These are phyloP conservation scores for Eucalyptus cloeziana DNA, from an alignment of 345 rosid genomes.

Conservation along the genomic window DNA sequence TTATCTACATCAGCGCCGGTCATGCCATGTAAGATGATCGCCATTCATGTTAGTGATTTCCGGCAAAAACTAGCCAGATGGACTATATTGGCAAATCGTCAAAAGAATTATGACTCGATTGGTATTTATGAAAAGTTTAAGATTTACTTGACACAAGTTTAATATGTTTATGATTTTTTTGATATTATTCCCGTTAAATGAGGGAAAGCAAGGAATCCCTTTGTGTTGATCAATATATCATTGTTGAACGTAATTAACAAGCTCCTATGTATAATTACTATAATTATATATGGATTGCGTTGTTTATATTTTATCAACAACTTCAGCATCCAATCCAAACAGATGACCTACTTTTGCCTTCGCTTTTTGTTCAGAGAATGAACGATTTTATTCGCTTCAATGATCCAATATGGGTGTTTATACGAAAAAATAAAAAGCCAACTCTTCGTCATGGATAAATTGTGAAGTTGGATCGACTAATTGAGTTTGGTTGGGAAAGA, in stretches of 20 bases:
- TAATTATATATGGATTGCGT: neutral
- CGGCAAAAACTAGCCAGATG: rapidly evolving
- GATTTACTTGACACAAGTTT: neutral
- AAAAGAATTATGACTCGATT: neutral
- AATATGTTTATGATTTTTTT: too few relatives aligned
- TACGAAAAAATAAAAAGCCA: neutral
- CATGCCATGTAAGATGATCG: neutral
- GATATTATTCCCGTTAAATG: neutral
- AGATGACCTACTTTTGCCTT: neutral
- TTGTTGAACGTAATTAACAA: neutral
- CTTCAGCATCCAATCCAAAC: neutral
- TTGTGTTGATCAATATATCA: neutral
- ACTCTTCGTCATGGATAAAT: neutral
- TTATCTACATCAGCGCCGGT: rapidly evolving
- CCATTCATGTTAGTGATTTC: rapidly evolving
- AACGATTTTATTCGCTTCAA: neutral
- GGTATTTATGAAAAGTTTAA: neutral
- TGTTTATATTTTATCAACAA: neutral
- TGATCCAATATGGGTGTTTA: neutral
- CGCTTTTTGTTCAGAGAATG: neutral
- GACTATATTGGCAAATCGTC: neutral
- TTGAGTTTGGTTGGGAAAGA: neutral
- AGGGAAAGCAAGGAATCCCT: neutral
- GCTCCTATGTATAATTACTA: neutral
- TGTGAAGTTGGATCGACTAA: neutral